phyloP scores from a whole-genome alignment of 441 rosid species.

The Corymbia calophylla region DNA sequence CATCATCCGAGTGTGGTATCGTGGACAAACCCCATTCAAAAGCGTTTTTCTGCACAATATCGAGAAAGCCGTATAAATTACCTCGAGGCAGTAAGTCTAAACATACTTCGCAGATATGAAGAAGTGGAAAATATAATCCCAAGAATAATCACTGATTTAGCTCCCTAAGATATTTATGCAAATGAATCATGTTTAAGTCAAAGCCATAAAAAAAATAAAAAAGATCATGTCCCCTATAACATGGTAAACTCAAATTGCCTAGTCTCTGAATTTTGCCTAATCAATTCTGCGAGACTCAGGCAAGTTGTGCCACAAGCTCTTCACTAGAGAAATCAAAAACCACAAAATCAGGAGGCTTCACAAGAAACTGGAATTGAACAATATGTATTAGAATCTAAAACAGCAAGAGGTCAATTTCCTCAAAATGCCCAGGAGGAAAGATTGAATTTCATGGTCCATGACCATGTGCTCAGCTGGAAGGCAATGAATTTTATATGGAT shows the following conservation, averaged over 20 bases:
- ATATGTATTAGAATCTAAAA: not conserved
- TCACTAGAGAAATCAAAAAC: not conserved
- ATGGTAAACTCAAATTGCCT: not conserved
- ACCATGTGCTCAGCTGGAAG: not conserved
- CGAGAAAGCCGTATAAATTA: not conserved
- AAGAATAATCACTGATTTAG: not conserved
- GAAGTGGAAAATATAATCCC: not conserved
- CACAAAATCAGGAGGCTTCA: rapidly evolving
- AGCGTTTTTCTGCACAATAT: constrained; percentile 72
- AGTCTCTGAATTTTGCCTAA: not conserved
- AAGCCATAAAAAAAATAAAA: not conserved
- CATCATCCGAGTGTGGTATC: constrained; percentile 91
- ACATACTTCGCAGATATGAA: not conserved
- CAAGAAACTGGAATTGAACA: not conserved
- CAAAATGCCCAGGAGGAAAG: not conserved
- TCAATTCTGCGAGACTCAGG: not conserved
- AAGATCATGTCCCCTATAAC: not conserved
- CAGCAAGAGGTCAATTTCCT: not conserved
- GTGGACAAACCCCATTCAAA: constrained; percentile 76
- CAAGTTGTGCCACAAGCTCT: not conserved
- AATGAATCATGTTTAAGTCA: not conserved
- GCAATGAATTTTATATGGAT: not conserved
- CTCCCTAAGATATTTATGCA: not conserved
- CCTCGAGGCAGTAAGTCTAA: not conserved
- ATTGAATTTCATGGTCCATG: not conserved